Base-by-base conservation (phyloP, 2,329 filamentous ascomycete genomes). In the Pseudogymnoascus sp. region DNA sequence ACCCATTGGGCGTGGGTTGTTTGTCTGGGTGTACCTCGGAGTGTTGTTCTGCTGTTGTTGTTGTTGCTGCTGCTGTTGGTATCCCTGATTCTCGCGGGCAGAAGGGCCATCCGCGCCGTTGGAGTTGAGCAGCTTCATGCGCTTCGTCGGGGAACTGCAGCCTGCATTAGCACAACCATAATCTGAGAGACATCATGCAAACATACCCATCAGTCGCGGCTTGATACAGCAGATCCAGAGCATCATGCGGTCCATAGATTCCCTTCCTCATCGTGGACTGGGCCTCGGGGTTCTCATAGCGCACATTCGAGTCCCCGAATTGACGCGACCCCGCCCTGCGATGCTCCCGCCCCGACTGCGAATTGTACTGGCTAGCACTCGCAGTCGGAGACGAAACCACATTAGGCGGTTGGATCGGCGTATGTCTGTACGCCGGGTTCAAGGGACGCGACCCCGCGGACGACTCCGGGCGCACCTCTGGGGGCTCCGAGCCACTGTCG, bases 211-310 rank as follows among this genome's bases (percentile, higher is more conserved):
- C 83, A 42, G 85, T 88, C 31, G 85, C 92, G 19, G 93, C 93
- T 77, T 96, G 93, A 72, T 96, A 96, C 15, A 97, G 82, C 64
- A 97, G 80, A 74, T 96, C 92, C 59, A 97, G 81, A 23, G 93
- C 93, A 78, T 97, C 93, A 72, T 96, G 93, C 3, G 91, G 92
- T 37, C 92, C 93, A 75, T 93, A 96, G 50, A 97, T 87, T 68
- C 91, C 89, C 63, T 78, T 80, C 33, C 85, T 78, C 85, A 88
- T 87, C 64, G 88, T 83, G 7, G 80, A 79, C 71, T 84, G 83
- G 21, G 85, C 85, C 75, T 88, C 85, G 5, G 85, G 76, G 70
- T 88, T 88, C 72, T 88, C 84, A 21, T 88, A 73, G 60, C 84
- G 84, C 64, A 82, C 82, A 68, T 86, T 86, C 29, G 80, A 80